A percentile compares a stretch with the other conserved stretches of the same genome.
These are phyloP conservation scores for Kazachstania psychrophila DNA, from an alignment of 805 yeast genomes.

Conservation along the genomic window DNA sequence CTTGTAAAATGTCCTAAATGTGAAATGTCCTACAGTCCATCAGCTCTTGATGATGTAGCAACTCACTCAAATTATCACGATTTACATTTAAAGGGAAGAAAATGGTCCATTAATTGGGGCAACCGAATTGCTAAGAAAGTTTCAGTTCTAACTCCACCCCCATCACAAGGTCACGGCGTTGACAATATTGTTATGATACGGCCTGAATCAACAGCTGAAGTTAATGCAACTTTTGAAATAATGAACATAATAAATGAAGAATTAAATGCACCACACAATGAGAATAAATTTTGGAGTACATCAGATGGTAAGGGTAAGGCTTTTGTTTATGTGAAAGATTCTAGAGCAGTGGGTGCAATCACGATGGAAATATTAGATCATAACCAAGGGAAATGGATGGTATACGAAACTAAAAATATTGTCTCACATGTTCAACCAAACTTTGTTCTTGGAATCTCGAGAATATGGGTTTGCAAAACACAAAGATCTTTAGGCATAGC, in stretches of 20 bases:
- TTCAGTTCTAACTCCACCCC: slow-evolving; percentile 8
- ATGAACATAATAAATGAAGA: slow-evolving; percentile 49
- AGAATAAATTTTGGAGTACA: slow-evolving; percentile 33
- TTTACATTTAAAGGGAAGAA: slow-evolving; percentile 39
- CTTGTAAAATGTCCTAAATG: slow-evolving; percentile 20
- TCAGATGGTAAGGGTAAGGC: slow-evolving; percentile 33
- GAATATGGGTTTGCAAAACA: slow-evolving; percentile 38
- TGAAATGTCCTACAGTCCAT: slow-evolving; percentile 21
- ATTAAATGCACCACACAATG: slow-evolving; percentile 48
- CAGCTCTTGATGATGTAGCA: slow-evolving; percentile 13
- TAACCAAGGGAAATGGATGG: slow-evolving; percentile 51
- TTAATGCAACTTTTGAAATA: slow-evolving; percentile 32
- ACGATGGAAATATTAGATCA: slow-evolving; percentile 37
- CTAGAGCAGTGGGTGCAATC: slow-evolving; percentile 46
- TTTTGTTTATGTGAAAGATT: slow-evolving; percentile 40
- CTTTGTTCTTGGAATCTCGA: slow-evolving; percentile 38
- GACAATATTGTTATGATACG: slow-evolving; percentile 33
- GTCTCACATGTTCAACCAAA: slow-evolving; percentile 40
- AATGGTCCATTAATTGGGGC: slow-evolving; percentile 38
- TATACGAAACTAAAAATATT: slow-evolving; percentile 38
- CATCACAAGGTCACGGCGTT: slow-evolving; percentile 6
- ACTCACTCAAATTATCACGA: slow-evolving; percentile 46
- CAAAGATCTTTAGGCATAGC: slow-evolving; percentile 47
- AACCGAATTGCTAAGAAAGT: slow-evolving; percentile 7
- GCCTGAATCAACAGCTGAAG: slow-evolving; percentile 25